A percentile compares a stretch with the other conserved stretches of the same genome.
Evolutionary conservation across 2,329 filamentous ascomycete genomes (phyloP).

Genomic region (Endoconidiophora polonica): DNA sequence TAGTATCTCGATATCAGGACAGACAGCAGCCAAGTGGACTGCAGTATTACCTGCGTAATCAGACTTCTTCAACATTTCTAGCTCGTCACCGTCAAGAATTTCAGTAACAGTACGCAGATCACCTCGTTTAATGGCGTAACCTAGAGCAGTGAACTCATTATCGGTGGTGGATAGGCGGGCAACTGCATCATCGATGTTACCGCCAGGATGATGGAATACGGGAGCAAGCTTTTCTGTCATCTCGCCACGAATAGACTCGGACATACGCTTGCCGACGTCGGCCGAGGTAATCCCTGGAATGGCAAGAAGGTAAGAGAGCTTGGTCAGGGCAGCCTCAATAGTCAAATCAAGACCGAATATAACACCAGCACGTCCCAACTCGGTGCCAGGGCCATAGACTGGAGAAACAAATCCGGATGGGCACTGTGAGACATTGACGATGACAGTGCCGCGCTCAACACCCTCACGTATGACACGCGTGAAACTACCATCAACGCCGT

Average conservation of each 20-base stretch:
- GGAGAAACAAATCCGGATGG: conserved; percentile 59
- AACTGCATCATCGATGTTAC: conserved; percentile 27
- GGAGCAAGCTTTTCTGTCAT: conserved; percentile 60
- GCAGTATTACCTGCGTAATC: conserved; percentile 73
- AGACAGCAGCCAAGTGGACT: conserved; percentile 40
- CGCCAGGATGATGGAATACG: conserved; percentile 59
- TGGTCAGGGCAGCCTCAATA: conserved; percentile 77
- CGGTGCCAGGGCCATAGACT: conserved; percentile 61
- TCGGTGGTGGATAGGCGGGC: conserved; percentile 30
- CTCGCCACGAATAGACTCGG: conserved; percentile 63
- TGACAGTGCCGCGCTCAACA: conserved; percentile 63
- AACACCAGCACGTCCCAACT: conserved; percentile 66
- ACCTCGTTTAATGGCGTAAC: conserved; percentile 62
- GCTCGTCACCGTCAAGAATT: conserved; percentile 49
- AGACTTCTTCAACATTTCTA: conserved; percentile 51
- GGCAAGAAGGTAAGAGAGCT: conserved; percentile 72
- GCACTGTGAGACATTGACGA: conserved; percentile 88
- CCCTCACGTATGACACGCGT: conserved; percentile 62
- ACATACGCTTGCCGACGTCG: conserved; percentile 56
- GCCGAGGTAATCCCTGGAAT: conserved; percentile 42
- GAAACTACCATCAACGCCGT: conserved; percentile 61
- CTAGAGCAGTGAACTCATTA: conserved; percentile 59
- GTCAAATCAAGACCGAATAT: conserved; percentile 83
- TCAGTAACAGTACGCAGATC: conserved; percentile 49
- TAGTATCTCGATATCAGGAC: conserved; percentile 37